Evolutionary conservation across 2,329 filamentous ascomycete genomes (phyloP).

Genomic region (Penicillium sclerotiorum): DNA sequence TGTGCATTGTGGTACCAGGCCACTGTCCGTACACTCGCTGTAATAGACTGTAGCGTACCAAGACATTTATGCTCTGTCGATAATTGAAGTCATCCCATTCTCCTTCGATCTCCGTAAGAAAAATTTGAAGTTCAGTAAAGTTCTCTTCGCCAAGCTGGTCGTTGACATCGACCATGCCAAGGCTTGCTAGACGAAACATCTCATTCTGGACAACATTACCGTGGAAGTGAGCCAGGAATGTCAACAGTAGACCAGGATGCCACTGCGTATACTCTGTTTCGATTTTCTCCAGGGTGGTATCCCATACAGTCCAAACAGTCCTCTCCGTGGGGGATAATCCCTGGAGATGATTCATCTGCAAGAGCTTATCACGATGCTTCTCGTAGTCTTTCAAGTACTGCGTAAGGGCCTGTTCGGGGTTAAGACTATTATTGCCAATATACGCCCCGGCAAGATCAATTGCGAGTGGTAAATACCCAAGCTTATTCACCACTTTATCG

Average conservation of each 20-base stretch:
- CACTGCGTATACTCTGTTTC: neutral
- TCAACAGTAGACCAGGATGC: neutral
- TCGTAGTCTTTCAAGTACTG: constrained; percentile 5
- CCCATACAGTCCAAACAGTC: constrained; percentile 2
- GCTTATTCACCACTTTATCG: neutral
- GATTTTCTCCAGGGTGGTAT: constrained; percentile 2
- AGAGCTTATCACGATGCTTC: constrained; percentile 1
- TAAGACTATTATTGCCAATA: neutral
- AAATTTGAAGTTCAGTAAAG: neutral
- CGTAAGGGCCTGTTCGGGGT: neutral
- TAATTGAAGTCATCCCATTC: constrained; percentile 1
- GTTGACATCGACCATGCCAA: neutral
- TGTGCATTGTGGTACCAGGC: constrained; percentile 3
- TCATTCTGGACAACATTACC: constrained; percentile 1
- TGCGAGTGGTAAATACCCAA: constrained; percentile 4
- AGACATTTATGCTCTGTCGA: neutral
- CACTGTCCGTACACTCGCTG: constrained; percentile 1
- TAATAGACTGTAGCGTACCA: constrained; percentile 1
- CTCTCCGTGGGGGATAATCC: neutral
- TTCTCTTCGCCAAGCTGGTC: neutral
- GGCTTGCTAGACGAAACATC: constrained; percentile 3
- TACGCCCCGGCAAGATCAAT: constrained; percentile 6
- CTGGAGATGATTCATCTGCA: neutral
- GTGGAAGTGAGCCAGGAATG: neutral
- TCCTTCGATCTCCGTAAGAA: neutral